These are phyloP conservation scores for Malbranchea cinnamomea DNA, from an alignment of 2,329 filamentous ascomycete genomes.

Conservation along the genomic window DNA sequence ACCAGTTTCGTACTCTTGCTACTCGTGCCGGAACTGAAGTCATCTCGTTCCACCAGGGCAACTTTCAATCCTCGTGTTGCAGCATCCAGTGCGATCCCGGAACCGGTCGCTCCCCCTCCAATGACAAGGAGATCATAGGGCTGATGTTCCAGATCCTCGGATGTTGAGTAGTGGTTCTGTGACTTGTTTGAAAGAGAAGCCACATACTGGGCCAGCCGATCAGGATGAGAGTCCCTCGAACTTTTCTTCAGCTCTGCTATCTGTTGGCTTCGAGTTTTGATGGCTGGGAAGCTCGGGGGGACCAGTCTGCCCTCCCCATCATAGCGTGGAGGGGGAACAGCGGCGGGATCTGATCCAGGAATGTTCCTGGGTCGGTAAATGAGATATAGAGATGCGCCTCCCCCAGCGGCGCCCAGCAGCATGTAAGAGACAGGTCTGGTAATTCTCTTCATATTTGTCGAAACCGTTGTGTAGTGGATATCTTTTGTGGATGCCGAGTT, in stretches of 20 bases:
- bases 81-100: constrained; percentile 68
- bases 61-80: constrained; percentile 66
- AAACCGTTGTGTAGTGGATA: no score
- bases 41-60: constrained; percentile 66
- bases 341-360: constrained; percentile 45
- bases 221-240: constrained; percentile 2
- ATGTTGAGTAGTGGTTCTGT: not conserved
- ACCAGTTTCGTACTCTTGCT: constrained; percentile 81
- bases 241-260: constrained; percentile 32
- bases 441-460: no score
- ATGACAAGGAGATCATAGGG: constrained; percentile 67
- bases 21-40: constrained; percentile 69
- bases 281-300: constrained; percentile 36
- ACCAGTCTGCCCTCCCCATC: constrained; percentile 43
- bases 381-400: constrained; percentile 44
- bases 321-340: constrained; percentile 48
- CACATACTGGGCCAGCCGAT: no score
- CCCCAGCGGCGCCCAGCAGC: no score
- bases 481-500: no score
- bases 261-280: constrained; percentile 36
- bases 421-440: no score
- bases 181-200: not conserved
- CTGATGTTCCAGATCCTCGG: constrained; percentile 26
- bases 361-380: constrained; percentile 50
- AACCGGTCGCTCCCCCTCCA: constrained; percentile 63